These are phyloP conservation scores for Apiotrichum gamsii DNA, from an alignment of 1,284 basidiomycete species.

Conservation along the genomic window DNA sequence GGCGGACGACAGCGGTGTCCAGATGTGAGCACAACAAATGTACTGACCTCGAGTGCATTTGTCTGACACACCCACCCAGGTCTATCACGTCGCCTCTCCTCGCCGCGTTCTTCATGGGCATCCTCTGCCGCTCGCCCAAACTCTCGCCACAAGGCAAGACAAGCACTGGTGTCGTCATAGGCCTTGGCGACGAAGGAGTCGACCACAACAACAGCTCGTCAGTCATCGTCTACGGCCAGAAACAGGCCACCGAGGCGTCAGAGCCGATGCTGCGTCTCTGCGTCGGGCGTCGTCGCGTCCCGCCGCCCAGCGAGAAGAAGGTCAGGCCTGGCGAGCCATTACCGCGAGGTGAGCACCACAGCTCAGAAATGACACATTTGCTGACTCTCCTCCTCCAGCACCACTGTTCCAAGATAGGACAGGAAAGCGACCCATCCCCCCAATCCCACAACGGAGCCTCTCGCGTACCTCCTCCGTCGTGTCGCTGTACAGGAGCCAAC, in stretches of 20 bases:
- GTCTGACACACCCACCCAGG: too few species aligned
- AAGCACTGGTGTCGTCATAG: constrained; percentile 31
- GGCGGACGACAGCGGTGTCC: constrained; percentile 28
- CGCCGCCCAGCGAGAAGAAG: constrained; percentile 27
- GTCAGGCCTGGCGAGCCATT: constrained; percentile 45
- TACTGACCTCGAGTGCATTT: background rate
- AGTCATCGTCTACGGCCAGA: constrained; percentile 17
- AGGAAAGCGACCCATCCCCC: constrained; percentile 25
- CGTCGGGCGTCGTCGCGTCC: constrained; percentile 27
- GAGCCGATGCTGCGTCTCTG: constrained; percentile 22
- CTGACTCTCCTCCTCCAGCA: too few species aligned
- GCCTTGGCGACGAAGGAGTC: constrained; percentile 42
- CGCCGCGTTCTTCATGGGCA: constrained; percentile 33
- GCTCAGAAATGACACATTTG: too few species aligned
- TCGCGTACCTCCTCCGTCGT: constrained; percentile 26
- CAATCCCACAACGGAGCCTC: constrained; percentile 20
- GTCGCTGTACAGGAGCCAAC: constrained; percentile 42
- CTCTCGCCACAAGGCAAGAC: constrained; percentile 33
- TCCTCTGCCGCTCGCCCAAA: constrained; percentile 27
- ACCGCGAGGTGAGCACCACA: constrained; percentile 35
- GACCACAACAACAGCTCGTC: constrained; percentile 4
- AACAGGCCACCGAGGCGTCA: background rate
- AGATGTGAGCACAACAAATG: constrained; percentile 21
- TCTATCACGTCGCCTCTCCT: constrained; percentile 32
- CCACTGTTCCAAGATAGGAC: constrained; percentile 35